These are phyloP conservation scores for Naganishia sp. DNA, from an alignment of 1,284 basidiomycete species.

Conservation along the genomic window DNA sequence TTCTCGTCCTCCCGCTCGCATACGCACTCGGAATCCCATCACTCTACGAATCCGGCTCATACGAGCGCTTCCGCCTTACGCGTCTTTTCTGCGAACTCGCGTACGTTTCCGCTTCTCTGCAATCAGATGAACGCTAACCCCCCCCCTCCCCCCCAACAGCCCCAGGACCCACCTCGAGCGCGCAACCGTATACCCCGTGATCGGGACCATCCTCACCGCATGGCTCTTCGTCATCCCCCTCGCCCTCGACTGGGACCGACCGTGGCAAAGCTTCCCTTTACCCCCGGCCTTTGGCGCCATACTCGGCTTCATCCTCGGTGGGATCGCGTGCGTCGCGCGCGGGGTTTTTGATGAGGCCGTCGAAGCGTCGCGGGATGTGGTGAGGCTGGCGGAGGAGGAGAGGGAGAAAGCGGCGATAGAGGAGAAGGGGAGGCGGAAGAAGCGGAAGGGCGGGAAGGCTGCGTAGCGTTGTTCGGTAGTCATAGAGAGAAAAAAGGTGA, in stretches of 20 bases:
- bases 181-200: constrained; percentile 72
- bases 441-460: constrained; percentile 58
- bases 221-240: constrained; percentile 80
- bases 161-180: constrained; percentile 68
- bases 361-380: constrained; percentile 9
- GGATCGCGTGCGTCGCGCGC: constrained; percentile 61
- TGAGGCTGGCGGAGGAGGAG: constrained; percentile 29
- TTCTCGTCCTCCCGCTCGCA: constrained; percentile 68
- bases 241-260: constrained; percentile 90
- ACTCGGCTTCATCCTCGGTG: constrained; percentile 67
- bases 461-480: neutral
- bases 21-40: constrained; percentile 69
- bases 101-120: constrained; percentile 59
- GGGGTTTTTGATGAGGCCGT: constrained; percentile 51
- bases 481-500: too few species aligned
- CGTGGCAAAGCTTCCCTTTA: constrained; percentile 92
- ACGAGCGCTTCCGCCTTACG: constrained; percentile 60
- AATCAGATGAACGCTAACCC: constrained; percentile 1
- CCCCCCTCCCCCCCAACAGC: too few species aligned
- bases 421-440: constrained; percentile 53
- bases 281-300: constrained; percentile 69
- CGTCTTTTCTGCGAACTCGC: constrained; percentile 74
- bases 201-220: constrained; percentile 70
- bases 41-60: constrained; percentile 44
- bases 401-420: constrained; percentile 35